Evolutionary conservation across 177 flowering plant genomes (phyloP).

Genomic region (Vitis hybrid): DNA sequence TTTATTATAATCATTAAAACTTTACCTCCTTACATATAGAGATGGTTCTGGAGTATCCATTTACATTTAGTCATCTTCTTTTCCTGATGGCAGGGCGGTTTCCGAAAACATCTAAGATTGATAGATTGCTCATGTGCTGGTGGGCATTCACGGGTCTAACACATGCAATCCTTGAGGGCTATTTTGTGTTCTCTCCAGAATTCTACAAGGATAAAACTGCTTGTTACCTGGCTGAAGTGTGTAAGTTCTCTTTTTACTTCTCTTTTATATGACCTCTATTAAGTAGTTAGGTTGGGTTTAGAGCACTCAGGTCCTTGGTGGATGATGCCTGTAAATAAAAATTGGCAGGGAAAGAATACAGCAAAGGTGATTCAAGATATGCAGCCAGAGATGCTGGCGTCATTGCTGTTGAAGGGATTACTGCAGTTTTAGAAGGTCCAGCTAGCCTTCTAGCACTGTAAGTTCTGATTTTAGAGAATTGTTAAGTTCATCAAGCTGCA

Average conservation of each 20-base stretch:
- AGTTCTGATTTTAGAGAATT: slow-evolving; percentile 16
- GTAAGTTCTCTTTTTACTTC: slow-evolving; percentile 40
- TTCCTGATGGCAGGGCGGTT: slow-evolving; percentile 35
- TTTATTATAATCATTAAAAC: too few species aligned
- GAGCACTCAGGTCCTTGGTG: not conserved
- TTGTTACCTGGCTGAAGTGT: slow-evolving; percentile 79
- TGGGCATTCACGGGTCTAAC: slow-evolving; percentile 90
- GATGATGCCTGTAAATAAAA: not conserved
- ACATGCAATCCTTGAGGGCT: slow-evolving; percentile 83
- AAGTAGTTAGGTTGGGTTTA: not conserved
- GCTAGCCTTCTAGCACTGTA: slow-evolving; percentile 80
- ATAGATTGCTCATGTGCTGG: slow-evolving; percentile 91
- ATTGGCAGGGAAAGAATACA: slow-evolving; percentile 92
- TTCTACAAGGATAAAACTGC: slow-evolving; percentile 71
- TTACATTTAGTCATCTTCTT: not conserved
- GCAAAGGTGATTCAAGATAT: slow-evolving; percentile 98
- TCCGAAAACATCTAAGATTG: slow-evolving; percentile 40
- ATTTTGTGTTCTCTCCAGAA: slow-evolving; percentile 78
- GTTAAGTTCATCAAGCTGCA: not conserved
- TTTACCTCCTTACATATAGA: not conserved
- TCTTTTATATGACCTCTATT: not conserved
- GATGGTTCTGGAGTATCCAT: not conserved
- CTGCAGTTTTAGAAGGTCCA: slow-evolving; percentile 88
- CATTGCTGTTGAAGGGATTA: slow-evolving; percentile 81
- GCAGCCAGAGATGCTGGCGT: slow-evolving; percentile 77